These are phyloP conservation scores for Cryptosporidium baileyi DNA, from an alignment of 169 alveolate species.

Conservation along the genomic window DNA sequence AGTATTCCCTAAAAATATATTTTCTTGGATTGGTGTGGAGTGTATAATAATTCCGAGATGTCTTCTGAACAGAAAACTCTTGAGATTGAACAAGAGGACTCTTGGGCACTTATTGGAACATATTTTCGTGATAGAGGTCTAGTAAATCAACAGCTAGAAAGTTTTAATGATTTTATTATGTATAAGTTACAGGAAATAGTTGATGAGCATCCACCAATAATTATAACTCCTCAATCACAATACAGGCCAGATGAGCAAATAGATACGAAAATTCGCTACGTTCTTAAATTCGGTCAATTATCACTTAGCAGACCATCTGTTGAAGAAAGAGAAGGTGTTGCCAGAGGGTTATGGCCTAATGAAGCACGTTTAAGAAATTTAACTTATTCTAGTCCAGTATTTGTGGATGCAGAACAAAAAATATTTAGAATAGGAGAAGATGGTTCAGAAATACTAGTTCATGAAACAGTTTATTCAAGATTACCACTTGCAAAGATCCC, in stretches of 20 bases:
- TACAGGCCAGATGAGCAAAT: conserved; percentile 86
- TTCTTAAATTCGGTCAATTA: conserved; percentile 90
- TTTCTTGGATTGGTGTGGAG: neutral
- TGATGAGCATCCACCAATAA: conserved; percentile 92
- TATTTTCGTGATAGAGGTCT: conserved; percentile 91
- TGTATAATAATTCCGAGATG: conserved; percentile 20
- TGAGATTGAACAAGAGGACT: conserved; percentile 83
- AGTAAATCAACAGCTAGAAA: conserved; percentile 94
- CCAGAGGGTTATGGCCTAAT: conserved; percentile 92
- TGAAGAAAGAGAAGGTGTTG: conserved; percentile 90
- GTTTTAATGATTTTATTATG: conserved; percentile 93
- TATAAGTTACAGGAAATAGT: conserved; percentile 94
- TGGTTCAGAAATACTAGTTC: conserved; percentile 75
- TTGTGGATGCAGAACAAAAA: conserved; percentile 86
- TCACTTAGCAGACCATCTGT: conserved; percentile 90
- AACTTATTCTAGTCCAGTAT: conserved; percentile 88
- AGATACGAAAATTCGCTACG: conserved; percentile 84
- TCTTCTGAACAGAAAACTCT: conserved; percentile 70
- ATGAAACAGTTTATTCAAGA: conserved; percentile 83
- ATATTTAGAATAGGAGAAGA: conserved; percentile 81
- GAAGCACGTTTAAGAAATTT: conserved; percentile 96
- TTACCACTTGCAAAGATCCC: conserved; percentile 94
- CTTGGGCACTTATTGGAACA: conserved; percentile 87
- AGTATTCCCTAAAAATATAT: too few species aligned
- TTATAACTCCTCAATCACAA: conserved; percentile 86